Percentiles rank a stretch among this genome's conserved stretches.
These are phyloP conservation scores for Trypanosoma theileri DNA, from an alignment of 208 protist genomes.

Conservation along the genomic window DNA sequence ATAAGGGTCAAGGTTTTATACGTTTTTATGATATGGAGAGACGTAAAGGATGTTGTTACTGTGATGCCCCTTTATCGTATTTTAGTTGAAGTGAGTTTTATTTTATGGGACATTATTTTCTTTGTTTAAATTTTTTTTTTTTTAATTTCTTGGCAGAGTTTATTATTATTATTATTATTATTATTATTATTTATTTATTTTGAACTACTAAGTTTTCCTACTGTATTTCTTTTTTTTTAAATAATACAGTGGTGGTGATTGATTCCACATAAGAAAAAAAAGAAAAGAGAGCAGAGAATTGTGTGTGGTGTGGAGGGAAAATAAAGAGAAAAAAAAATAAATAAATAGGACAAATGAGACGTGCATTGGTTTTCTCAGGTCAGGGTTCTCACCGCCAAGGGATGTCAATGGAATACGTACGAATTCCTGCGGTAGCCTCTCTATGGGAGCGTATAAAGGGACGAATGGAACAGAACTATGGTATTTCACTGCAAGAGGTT, in stretches of 20 bases:
- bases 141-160: too few species aligned
- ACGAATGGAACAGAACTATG: constrained; percentile 73
- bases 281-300: not conserved
- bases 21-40: constrained; percentile 26
- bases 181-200: too few species aligned
- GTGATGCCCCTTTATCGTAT: constrained; percentile 21
- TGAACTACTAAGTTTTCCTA: too few species aligned
- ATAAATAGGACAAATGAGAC: constrained; percentile 20
- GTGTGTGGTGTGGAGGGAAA: not conserved
- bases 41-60: constrained; percentile 15
- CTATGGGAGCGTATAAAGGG: constrained; percentile 76
- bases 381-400: constrained; percentile 76
- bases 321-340: not conserved
- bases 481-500: constrained; percentile 67
- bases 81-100: constrained; percentile 5
- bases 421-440: constrained; percentile 30
- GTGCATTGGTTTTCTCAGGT: constrained; percentile 78
- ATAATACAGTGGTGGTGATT: too few species aligned
- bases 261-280: too few species aligned
- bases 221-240: too few species aligned
- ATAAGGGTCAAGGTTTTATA: constrained; percentile 30
- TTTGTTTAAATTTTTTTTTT: not conserved
- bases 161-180: too few species aligned
- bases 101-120: not conserved
- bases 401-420: constrained; percentile 70